A percentile compares a stretch with the other conserved stretches of the same genome.
Conservation (phyloP, 345 rosid genomes). For the Bruguiera parviflora region DNA sequence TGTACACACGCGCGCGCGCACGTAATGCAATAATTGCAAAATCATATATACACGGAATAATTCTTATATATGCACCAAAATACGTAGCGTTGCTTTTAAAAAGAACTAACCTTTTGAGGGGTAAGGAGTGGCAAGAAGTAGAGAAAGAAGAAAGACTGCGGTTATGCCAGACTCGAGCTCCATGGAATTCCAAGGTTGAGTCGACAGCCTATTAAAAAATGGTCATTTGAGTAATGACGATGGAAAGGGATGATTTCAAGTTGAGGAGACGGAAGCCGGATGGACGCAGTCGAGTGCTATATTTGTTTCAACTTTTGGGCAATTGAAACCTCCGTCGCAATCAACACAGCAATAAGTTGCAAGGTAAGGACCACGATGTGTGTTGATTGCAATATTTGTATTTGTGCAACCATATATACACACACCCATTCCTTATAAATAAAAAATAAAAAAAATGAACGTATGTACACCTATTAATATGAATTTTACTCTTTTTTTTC, state of each 20-base stretch:
- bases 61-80: too few species aligned
- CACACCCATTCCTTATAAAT: too few species aligned
- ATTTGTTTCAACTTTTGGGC: conserved; percentile 3
- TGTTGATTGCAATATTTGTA: conserved; percentile 31
- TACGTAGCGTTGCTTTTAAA: too few species aligned
- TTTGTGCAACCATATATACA: conserved; percentile 6
- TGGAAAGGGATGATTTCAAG: neutral
- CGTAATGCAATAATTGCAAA: neutral
- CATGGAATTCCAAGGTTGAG: conserved; percentile 16
- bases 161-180: conserved; percentile 20
- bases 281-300: neutral
- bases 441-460: too few species aligned
- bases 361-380: conserved; percentile 16
- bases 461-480: neutral
- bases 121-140: conserved; percentile 25
- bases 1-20: neutral
- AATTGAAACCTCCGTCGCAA: conserved; percentile 19
- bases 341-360: conserved; percentile 32
- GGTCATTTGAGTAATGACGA: neutral
- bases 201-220: neutral
- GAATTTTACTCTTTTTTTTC: too few species aligned
- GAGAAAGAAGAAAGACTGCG: conserved; percentile 22
- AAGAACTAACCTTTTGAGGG: conserved; percentile 22
- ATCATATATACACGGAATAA: too few species aligned
- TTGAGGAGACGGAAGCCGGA: neutral